Conservation (phyloP, 495 filamentous ascomycete species). For the Penicillium tannophilum region DNA sequence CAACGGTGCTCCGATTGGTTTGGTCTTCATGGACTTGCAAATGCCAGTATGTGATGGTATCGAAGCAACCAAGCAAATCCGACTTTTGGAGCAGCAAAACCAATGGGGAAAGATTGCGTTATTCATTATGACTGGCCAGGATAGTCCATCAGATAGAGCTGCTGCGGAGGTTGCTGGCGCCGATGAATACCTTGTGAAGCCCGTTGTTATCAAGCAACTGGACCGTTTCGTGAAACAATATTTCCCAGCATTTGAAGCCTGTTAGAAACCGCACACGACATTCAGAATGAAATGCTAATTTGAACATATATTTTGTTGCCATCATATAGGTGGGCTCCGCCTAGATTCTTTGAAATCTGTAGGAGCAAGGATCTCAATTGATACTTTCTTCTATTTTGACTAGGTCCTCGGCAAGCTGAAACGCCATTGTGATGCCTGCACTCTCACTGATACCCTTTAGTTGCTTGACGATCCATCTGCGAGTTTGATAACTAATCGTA, state of each 20-base stretch:
- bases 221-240: slow-evolving; percentile 16
- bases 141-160: slow-evolving; percentile 16
- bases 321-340: too few relatives aligned
- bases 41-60: slow-evolving; percentile 87
- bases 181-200: slow-evolving; percentile 20
- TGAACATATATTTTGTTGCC: too few relatives aligned
- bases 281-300: not conserved
- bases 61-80: slow-evolving; percentile 85
- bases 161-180: slow-evolving; percentile 15
- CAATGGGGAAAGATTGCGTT: slow-evolving; percentile 7
- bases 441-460: slow-evolving; percentile 30
- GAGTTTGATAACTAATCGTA: slow-evolving; percentile 21
- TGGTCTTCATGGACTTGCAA: slow-evolving; percentile 94
- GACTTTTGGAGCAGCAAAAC: slow-evolving; percentile 75
- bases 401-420: slow-evolving; percentile 21
- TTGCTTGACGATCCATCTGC: slow-evolving; percentile 32
- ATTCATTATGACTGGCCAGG: slow-evolving; percentile 23
- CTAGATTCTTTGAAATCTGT: not conserved
- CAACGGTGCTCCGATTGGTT: slow-evolving; percentile 50
- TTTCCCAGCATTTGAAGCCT: slow-evolving; percentile 9
- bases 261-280: not conserved
- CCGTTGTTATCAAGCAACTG: slow-evolving; percentile 16
- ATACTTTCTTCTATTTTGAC: not conserved
- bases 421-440: slow-evolving; percentile 22
- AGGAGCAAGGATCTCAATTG: not conserved